A percentile compares a stretch with the other conserved stretches of the same genome.
Evolutionary conservation across 2,329 filamentous ascomycete species (phyloP).

Genomic region (Ascochyta fabae): DNA sequence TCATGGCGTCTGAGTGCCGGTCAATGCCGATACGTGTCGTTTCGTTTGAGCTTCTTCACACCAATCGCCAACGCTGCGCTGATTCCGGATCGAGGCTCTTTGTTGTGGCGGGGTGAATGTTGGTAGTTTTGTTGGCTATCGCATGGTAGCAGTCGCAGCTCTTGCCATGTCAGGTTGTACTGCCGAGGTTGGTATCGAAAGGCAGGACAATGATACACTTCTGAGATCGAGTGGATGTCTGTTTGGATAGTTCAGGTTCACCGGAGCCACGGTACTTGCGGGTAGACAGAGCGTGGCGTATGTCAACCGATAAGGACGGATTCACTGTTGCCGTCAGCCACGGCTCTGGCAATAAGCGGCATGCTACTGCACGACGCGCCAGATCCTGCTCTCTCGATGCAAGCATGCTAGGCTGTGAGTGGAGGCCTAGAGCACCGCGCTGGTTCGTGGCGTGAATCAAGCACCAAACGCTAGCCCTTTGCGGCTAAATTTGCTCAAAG

Average conservation of each 20-base stretch:
- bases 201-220: background rate
- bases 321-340: constrained; percentile 20
- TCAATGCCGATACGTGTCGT: constrained; percentile 9
- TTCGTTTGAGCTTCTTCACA: constrained; percentile 11
- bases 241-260: background rate
- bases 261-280: background rate
- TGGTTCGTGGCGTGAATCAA: constrained; percentile 22
- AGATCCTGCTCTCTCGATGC: constrained; percentile 17
- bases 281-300: constrained; percentile 1
- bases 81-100: constrained; percentile 8
- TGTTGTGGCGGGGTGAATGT: background rate
- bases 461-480: constrained; percentile 28
- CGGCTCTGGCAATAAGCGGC: constrained; percentile 15
- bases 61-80: constrained; percentile 6
- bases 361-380: constrained; percentile 21
- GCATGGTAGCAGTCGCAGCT: constrained; percentile 1
- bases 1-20: constrained; percentile 29
- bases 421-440: constrained; percentile 16
- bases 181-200: background rate
- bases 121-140: constrained; percentile 10
- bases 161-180: constrained; percentile 7
- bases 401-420: constrained; percentile 15
- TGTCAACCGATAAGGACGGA: constrained; percentile 2
- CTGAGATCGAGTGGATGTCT: background rate
- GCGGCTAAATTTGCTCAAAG: constrained; percentile 40